Evolutionary conservation across 139 green algal genomes (phyloP), one percentile per base, ranked within the genome.

Genomic region (Astrephomene gubernaculifera): DNA sequence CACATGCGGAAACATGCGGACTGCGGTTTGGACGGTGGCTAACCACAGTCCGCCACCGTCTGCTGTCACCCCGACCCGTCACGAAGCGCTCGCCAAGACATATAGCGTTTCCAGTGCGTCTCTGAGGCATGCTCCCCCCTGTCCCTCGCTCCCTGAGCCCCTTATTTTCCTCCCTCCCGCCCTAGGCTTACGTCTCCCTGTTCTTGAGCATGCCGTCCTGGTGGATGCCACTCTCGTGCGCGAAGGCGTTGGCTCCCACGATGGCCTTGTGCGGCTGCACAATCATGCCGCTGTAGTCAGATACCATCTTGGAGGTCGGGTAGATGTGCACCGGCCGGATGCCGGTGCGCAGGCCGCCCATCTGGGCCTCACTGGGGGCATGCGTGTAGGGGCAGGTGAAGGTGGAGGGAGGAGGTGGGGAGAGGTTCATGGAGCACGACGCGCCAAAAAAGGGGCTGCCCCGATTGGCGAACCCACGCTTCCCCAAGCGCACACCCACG

Each of bases 221-320:
- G 90, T 99, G 97, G 76, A 99, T 99, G 60, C 97, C 97, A 44
- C 82, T 95, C 90, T 99, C 97, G 89, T 99, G 97, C 24, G 95
- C 93, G 85, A 99, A 99, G 0, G 97, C 97, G 85, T 99, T 99
- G 44, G 97, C 96, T n/a, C 97, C 97, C 79, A 99, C 97, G 72
- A 99, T 99, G 22, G 97, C 97, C 92, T 99, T 99, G 93, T 99
- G 97, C 4, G 97, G 97, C 92, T 99, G 97, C 53, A 99, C 91
- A 3, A 91, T 79, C 89, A 93, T 96, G 87, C 95, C 95, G 24
- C 73, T 94, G 93, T 96, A 99, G 64, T 99, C 96, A 17, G 57
- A 89, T 19, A 99, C 97, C 97, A 99, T 99, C 73, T 93, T 92
- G 87, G 89, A 96, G 64, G 95, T 94, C 22, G 93, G 85, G 63